phyloP scores from a whole-genome alignment of 2,329 filamentous ascomycete genomes.

The Cryphonectria nitschkei region DNA sequence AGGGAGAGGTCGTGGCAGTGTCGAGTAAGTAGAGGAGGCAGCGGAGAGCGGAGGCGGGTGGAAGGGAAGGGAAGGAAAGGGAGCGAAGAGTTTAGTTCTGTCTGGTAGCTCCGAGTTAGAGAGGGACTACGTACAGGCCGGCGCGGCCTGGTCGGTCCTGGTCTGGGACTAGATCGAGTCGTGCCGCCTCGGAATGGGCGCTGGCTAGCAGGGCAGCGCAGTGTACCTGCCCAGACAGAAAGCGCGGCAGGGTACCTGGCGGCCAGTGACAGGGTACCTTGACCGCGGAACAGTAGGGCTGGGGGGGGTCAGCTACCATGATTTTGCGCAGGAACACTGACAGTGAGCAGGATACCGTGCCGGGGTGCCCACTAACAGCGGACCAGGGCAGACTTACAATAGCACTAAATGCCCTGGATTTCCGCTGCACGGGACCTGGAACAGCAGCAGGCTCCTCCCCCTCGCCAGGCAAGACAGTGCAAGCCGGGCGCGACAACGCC shows the following conservation, averaged over 20 bases:
- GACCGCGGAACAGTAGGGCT: conserved; percentile 1
- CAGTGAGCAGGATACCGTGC: neutral
- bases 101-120: conserved; percentile 16
- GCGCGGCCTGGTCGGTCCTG: conserved; percentile 16
- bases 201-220: neutral
- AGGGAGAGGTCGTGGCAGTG: conserved; percentile 22
- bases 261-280: neutral
- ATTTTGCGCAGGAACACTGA: neutral
- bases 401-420: neutral
- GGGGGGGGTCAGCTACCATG: neutral
- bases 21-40: conserved; percentile 6
- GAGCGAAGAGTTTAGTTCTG: conserved; percentile 15
- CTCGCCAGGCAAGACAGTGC: neutral
- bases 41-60: conserved; percentile 16
- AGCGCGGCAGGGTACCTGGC: neutral
- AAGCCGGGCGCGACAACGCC: neutral
- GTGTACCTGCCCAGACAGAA: neutral
- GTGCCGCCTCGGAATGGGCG: conserved; percentile 2
- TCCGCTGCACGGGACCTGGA: neutral
- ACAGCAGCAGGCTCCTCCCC: neutral
- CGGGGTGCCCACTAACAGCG: neutral
- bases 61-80: conserved; percentile 14
- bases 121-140: conserved; percentile 8
- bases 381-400: neutral
- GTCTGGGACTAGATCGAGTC: conserved; percentile 4